These are phyloP conservation scores for Austroboletus novae-zelandiae DNA, from an alignment of 1,284 basidiomycete genomes.

Conservation along the genomic window DNA sequence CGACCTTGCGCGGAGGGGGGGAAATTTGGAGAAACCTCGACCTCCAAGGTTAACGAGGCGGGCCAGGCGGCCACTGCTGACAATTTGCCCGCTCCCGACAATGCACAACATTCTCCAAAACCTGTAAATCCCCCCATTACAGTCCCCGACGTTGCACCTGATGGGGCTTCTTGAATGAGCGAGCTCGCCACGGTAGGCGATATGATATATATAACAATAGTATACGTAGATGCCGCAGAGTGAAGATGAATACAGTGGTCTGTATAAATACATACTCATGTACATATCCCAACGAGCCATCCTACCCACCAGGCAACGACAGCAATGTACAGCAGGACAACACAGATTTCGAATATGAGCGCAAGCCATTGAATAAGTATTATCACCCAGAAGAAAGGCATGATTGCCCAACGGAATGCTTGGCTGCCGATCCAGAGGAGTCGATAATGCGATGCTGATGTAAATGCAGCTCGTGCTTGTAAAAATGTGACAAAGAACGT, in stretches of 20 bases:
- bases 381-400: constrained; percentile 58
- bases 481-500: constrained; percentile 47
- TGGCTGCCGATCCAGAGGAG: constrained; percentile 55
- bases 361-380: constrained; percentile 64
- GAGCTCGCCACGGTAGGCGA: neutral
- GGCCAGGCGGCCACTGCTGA: neutral
- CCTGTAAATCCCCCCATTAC: neutral
- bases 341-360: constrained; percentile 49
- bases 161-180: constrained; percentile 2
- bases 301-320: constrained; percentile 69
- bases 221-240: constrained; percentile 8
- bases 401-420: constrained; percentile 55
- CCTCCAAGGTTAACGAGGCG: constrained; percentile 2
- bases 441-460: constrained; percentile 47
- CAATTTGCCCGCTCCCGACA: neutral
- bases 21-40: constrained; percentile 15
- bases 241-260: neutral
- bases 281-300: constrained; percentile 56
- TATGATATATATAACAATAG: constrained; percentile 5
- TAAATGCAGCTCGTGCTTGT: constrained; percentile 53
- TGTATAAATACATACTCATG: constrained; percentile 23
- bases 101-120: constrained; percentile 1
- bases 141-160: neutral
- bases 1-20: constrained; percentile 58
- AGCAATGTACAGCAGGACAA: constrained; percentile 55